These are phyloP conservation scores for Xylaria castorea DNA, from an alignment of 495 filamentous ascomycete species.

Conservation along the genomic window DNA sequence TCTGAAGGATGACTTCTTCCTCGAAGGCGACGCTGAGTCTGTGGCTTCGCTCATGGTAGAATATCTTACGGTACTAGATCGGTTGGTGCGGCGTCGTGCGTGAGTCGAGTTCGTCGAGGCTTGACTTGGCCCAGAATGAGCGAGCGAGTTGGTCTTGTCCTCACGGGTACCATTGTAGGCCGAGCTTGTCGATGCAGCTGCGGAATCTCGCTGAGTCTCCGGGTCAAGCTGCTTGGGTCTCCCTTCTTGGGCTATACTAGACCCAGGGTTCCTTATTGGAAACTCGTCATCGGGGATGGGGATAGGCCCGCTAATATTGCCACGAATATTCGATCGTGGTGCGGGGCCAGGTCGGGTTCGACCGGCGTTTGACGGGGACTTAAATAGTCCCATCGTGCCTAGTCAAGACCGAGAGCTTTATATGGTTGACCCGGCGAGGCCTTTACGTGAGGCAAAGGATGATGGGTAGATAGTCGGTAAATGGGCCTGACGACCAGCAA, in stretches of 20 bases:
- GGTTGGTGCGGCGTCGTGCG: constrained; percentile 43
- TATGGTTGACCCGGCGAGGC: not conserved
- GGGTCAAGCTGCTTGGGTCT: constrained; percentile 28
- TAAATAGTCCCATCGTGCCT: constrained; percentile 45
- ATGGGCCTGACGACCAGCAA: constrained; percentile 33
- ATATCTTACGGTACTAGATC: constrained; percentile 47
- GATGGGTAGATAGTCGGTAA: constrained; percentile 19
- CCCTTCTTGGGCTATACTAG: constrained; percentile 40
- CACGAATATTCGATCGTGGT: constrained; percentile 47
- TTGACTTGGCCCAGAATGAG: constrained; percentile 39
- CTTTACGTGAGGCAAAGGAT: constrained; percentile 6
- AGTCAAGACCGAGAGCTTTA: constrained; percentile 3
- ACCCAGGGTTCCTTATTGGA: constrained; percentile 49
- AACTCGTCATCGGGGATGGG: constrained; percentile 59
- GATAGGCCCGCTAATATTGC: constrained; percentile 61
- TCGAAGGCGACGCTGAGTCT: constrained; percentile 46
- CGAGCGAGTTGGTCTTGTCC: constrained; percentile 39
- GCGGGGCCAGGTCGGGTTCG: constrained; percentile 48
- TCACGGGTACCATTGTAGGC: constrained; percentile 33
- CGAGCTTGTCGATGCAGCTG: constrained; percentile 49
- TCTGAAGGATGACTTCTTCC: constrained; percentile 59
- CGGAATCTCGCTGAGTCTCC: constrained; percentile 43
- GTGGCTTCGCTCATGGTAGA: constrained; percentile 48
- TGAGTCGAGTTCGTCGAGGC: constrained; percentile 33
- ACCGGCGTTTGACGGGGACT: constrained; percentile 46